A percentile compares a stretch with the other conserved stretches of the same genome.
Conservation (phyloP, 805 yeast genomes). For the Kuraishia cidri region DNA sequence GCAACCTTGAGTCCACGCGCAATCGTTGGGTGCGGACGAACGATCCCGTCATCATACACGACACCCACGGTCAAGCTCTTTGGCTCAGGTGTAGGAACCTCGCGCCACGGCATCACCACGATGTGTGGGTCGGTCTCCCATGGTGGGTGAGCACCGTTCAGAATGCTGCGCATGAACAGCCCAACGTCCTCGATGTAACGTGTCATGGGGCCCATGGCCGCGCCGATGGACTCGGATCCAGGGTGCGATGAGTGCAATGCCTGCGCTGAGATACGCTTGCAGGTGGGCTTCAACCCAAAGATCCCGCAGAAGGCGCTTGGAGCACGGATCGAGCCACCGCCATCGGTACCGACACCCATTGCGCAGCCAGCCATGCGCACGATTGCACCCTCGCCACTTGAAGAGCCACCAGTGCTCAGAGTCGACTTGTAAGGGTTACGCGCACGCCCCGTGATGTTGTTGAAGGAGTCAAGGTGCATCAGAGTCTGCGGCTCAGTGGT, state of each 20-base stretch:
- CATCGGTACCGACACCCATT: constrained; percentile 61
- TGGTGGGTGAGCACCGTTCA: constrained; percentile 43
- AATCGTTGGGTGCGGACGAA: constrained; percentile 43
- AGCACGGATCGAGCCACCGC: constrained; percentile 62
- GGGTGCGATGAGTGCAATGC: constrained; percentile 25
- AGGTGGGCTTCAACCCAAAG: constrained; percentile 54
- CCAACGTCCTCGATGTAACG: constrained; percentile 37
- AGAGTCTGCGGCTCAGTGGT: constrained; percentile 63
- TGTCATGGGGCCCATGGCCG: constrained; percentile 37
- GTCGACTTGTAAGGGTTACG: constrained; percentile 49
- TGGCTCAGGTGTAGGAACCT: constrained; percentile 22
- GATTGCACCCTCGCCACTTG: constrained; percentile 66
- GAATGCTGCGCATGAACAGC: constrained; percentile 33
- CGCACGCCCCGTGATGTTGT: constrained; percentile 51
- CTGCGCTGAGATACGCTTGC: constrained; percentile 39
- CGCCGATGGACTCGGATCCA: constrained; percentile 36
- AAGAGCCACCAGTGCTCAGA: constrained; percentile 63
- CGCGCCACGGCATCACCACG: constrained; percentile 43
- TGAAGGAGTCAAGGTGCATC: constrained; percentile 60
- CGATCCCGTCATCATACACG: constrained; percentile 32
- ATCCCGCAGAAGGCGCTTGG: constrained; percentile 61
- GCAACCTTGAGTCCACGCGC: constrained; percentile 30
- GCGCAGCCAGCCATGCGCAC: constrained; percentile 52
- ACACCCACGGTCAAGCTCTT: constrained; percentile 34
- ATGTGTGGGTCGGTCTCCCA: constrained; percentile 44